phyloP scores from a whole-genome alignment of 176 grass and related monocot genomes.

The Oryza glaberrima region DNA sequence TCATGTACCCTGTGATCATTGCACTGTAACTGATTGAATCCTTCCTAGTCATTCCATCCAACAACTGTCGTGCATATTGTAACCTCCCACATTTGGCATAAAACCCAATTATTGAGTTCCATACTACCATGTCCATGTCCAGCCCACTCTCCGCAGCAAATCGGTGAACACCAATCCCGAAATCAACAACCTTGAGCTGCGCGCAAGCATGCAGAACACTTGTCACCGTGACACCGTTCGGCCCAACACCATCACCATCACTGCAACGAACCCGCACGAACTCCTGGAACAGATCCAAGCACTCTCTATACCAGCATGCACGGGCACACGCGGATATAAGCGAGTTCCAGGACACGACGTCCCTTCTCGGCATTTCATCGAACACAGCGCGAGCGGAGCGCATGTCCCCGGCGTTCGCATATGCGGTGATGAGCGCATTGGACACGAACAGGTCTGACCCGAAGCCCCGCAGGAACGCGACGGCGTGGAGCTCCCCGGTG shows the following conservation, averaged over 20 bases:
- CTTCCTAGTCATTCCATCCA: slow-evolving; percentile 59
- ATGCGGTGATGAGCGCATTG: slow-evolving; percentile 61
- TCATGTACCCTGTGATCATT: slow-evolving; percentile 81
- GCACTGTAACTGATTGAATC: slow-evolving; percentile 66
- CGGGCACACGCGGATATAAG: slow-evolving; percentile 51
- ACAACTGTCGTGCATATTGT: slow-evolving; percentile 59
- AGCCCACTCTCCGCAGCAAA: slow-evolving; percentile 51
- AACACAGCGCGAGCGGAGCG: slow-evolving; percentile 49
- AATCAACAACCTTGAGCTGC: slow-evolving; percentile 56
- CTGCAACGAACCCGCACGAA: slow-evolving; percentile 8
- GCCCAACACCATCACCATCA: slow-evolving; percentile 28
- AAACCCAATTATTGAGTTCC: slow-evolving; percentile 66
- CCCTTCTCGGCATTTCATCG: slow-evolving; percentile 51
- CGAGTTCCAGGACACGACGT: slow-evolving; percentile 72
- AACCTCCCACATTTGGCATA: slow-evolving; percentile 69
- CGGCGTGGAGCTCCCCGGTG: slow-evolving; percentile 48
- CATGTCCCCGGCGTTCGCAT: slow-evolving; percentile 39
- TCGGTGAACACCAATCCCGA: slow-evolving; percentile 52
- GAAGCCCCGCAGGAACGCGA: slow-evolving; percentile 45
- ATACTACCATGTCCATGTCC: slow-evolving; percentile 39
- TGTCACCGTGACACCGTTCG: slow-evolving; percentile 43
- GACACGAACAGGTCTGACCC: slow-evolving; percentile 55
- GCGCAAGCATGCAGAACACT: slow-evolving; percentile 67
- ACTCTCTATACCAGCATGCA: slow-evolving; percentile 44
- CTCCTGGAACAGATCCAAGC: slow-evolving; percentile 52